These are phyloP conservation scores for Epichloe elymi DNA, from an alignment of 2,329 filamentous ascomycete genomes.

Conservation along the genomic window DNA sequence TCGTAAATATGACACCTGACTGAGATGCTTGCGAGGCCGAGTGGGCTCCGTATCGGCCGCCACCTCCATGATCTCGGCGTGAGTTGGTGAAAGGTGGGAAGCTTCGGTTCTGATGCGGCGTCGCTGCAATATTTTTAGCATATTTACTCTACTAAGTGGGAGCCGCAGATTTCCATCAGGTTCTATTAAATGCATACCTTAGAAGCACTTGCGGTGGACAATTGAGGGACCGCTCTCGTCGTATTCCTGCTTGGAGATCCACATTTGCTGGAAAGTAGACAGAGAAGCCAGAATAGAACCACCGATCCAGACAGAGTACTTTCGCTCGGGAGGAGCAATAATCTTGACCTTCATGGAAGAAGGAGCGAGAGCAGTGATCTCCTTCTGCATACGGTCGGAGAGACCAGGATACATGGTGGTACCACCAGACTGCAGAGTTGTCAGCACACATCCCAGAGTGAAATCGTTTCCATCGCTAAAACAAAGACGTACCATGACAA, in stretches of 20 bases:
- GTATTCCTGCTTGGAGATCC: slow-evolving; percentile 99
- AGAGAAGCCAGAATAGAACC: slow-evolving; percentile 99
- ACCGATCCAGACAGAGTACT: slow-evolving; percentile 99
- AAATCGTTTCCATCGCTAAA: background rate
- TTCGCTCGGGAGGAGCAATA: slow-evolving; percentile 98
- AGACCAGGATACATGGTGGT: slow-evolving; percentile 99
- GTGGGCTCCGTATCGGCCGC: slow-evolving; percentile 29
- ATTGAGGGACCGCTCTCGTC: slow-evolving; percentile 99
- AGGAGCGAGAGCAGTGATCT: slow-evolving; percentile 97
- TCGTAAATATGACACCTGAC: slow-evolving; percentile 42
- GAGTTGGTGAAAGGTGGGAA: slow-evolving; percentile 21
- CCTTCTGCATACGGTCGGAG: slow-evolving; percentile 99
- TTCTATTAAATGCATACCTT: slow-evolving; percentile 41
- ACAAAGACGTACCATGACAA: slow-evolving; percentile 77
- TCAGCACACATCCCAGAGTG: background rate
- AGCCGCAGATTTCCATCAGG: background rate
- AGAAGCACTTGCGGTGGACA: slow-evolving; percentile 99
- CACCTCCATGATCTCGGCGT: slow-evolving; percentile 32
- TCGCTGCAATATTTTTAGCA: slow-evolving; percentile 10
- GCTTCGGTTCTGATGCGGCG: slow-evolving; percentile 19
- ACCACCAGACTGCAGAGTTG: slow-evolving; percentile 73
- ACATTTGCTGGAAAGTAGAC: slow-evolving; percentile 99
- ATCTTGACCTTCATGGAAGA: slow-evolving; percentile 99
- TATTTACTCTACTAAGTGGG: background rate
- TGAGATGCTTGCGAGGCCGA: slow-evolving; percentile 33